A percentile compares a stretch with the other conserved stretches of the same genome.
These are phyloP conservation scores for Tubosaeta sp. DNA, from an alignment of 768 basidiomycete species.

Conservation along the genomic window DNA sequence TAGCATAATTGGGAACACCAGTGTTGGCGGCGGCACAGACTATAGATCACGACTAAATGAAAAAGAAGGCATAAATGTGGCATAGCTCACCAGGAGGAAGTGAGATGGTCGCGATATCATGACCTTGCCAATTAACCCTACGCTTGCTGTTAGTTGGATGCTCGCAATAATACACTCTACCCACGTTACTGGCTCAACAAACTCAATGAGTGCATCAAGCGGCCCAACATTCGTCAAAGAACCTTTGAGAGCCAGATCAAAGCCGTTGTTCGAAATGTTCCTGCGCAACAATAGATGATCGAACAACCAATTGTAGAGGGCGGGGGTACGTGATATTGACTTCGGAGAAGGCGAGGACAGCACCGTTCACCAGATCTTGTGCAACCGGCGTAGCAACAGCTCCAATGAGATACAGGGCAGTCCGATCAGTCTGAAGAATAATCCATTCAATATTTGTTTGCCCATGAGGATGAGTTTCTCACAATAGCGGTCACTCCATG, in stretches of 20 bases:
- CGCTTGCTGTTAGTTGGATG: background rate
- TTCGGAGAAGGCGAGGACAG: conserved; percentile 48
- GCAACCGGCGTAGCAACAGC: conserved; percentile 64
- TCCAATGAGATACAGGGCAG: conserved; percentile 64
- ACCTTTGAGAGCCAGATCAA: conserved; percentile 56
- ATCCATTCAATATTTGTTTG: conserved; percentile 1
- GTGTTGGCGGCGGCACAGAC: conserved; percentile 65
- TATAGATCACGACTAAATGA: conserved; percentile 17
- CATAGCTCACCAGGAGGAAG: conserved; percentile 50
- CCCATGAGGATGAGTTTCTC: conserved; percentile 13
- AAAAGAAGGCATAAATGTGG: background rate
- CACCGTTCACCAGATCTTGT: conserved; percentile 58
- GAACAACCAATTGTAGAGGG: conserved; percentile 30
- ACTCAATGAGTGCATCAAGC: conserved; percentile 64
- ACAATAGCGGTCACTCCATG: conserved; percentile 52
- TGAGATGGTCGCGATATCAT: conserved; percentile 57
- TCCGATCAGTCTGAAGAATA: conserved; percentile 49
- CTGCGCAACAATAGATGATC: conserved; percentile 48
- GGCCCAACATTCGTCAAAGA: conserved; percentile 62
- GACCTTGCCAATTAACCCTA: conserved; percentile 62
- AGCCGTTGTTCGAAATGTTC: conserved; percentile 56
- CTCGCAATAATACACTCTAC: conserved; percentile 14
- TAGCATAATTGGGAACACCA: conserved; percentile 60
- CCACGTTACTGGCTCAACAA: conserved; percentile 57
- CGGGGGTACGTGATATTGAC: conserved; percentile 53